Conservation (phyloP, 225 moss, liverwort and hornwort genomes). For the Marchantia polymorpha region DNA sequence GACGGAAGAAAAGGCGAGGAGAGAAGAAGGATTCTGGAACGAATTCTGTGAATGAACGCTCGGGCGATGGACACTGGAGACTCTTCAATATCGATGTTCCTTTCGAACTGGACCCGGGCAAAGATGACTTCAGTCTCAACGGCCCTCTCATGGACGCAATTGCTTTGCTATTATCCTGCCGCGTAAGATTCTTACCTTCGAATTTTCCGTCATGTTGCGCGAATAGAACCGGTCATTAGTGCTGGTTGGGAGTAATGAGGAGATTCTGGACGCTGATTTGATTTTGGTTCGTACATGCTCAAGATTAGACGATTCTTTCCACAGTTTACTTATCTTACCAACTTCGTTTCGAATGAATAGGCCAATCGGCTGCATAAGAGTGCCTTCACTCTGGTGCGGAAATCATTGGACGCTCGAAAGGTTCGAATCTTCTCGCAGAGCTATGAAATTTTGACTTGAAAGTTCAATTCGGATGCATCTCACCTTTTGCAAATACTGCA, state of each 20-base stretch:
- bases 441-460: not conserved
- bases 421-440: conserved; percentile 28
- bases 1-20: conserved; percentile 15
- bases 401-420: conserved; percentile 95
- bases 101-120: conserved; percentile 70
- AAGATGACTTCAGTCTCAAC: conserved; percentile 65
- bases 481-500: not conserved
- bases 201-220: not conserved
- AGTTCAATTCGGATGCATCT: not conserved
- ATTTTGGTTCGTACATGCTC: not conserved
- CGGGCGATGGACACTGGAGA: conserved; percentile 52
- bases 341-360: conserved; percentile 34
- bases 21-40: conserved; percentile 12
- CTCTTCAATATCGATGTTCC: conserved; percentile 72
- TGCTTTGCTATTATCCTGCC: conserved; percentile 56
- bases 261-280: not conserved
- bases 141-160: conserved; percentile 64
- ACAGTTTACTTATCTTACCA: not conserved
- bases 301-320: not conserved
- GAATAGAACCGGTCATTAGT: too few relatives aligned
- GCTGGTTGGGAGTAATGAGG: not conserved
- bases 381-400: conserved; percentile 70
- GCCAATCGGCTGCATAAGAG: conserved; percentile 53
- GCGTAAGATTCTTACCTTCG: conserved; percentile 38
- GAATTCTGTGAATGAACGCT: not conserved